These are phyloP conservation scores for Microbotryum lychnidis-dioicae DNA, from an alignment of 1,284 basidiomycete genomes.

Conservation along the genomic window DNA sequence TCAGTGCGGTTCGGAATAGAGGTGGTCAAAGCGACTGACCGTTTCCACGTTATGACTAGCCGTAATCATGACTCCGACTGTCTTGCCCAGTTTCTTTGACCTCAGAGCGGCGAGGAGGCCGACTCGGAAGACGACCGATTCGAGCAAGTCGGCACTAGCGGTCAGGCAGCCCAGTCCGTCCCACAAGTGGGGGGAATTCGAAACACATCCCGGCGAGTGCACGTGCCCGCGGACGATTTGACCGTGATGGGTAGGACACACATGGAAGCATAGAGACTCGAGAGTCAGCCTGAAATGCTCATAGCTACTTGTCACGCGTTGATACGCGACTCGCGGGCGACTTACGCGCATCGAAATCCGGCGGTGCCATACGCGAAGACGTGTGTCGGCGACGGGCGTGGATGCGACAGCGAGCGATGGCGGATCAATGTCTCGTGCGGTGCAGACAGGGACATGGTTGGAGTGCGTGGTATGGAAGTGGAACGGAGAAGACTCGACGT, in stretches of 20 bases:
- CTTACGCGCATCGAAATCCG: slow-evolving; percentile 36
- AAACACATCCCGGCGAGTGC: neutral
- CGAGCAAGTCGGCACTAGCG: slow-evolving; percentile 66
- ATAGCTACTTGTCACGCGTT: no score
- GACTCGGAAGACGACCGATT: slow-evolving; percentile 86
- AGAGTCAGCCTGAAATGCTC: no score
- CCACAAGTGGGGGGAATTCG: neutral
- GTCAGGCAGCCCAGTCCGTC: slow-evolving; percentile 6
- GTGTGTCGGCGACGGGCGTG: neutral
- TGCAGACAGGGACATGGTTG: neutral
- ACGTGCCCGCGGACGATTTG: neutral
- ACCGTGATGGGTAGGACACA: neutral
- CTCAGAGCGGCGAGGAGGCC: slow-evolving; percentile 83
- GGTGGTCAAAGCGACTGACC: slow-evolving; percentile 45
- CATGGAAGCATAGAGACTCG: neutral
- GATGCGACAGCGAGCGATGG: slow-evolving; percentile 1
- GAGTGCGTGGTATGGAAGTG: no score
- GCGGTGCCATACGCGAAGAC: slow-evolving; percentile 35
- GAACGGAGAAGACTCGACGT: no score
- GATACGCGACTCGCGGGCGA: neutral
- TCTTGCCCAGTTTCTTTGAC: slow-evolving; percentile 82
- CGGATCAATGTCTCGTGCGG: slow-evolving; percentile 9
- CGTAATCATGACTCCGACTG: slow-evolving; percentile 97
- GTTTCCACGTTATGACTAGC: slow-evolving; percentile 96
- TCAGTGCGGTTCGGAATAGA: neutral